A percentile compares a stretch with the other conserved stretches of the same genome.
phyloP scores from a whole-genome alignment of 176 grass and related monocot genomes.

The Carex parvula region DNA sequence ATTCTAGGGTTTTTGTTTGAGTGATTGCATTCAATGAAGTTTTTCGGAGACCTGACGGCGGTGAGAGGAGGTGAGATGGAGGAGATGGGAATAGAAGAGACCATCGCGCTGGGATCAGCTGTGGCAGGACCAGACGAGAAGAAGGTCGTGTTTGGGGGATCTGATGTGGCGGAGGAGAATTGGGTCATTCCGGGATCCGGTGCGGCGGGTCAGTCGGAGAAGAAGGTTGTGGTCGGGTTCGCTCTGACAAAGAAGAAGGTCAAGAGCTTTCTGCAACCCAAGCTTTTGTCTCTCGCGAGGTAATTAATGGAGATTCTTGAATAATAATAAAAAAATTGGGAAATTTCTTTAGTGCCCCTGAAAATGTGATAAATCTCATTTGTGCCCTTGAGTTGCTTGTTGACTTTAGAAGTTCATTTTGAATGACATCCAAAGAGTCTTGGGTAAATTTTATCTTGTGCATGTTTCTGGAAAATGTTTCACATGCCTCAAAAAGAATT shows the following conservation, averaged over 20 bases:
- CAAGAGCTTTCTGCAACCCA: constrained; percentile 93
- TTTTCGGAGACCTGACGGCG: constrained; percentile 40
- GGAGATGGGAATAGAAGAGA: constrained; percentile 26
- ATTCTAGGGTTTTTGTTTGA: constrained; percentile 24
- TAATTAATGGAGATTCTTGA: constrained; percentile 39
- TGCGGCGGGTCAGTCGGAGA: constrained; percentile 23
- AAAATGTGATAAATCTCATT: constrained; percentile 4
- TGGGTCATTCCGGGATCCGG: not conserved
- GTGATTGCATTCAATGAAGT: constrained; percentile 39
- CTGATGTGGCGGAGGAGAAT: constrained; percentile 27
- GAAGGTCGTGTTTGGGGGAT: constrained; percentile 27
- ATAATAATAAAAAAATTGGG: constrained; percentile 7
- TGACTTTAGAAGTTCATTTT: constrained; percentile 37
- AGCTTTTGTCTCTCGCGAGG: constrained; percentile 71
- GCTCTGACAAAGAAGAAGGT: constrained; percentile 97
- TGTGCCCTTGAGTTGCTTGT: constrained; percentile 12
- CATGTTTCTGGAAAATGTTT: constrained; percentile 5
- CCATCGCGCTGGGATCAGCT: constrained; percentile 29
- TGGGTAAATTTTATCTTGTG: not conserved
- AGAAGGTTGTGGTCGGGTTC: constrained; percentile 67
- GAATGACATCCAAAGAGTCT: constrained; percentile 9
- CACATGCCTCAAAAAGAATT: not conserved
- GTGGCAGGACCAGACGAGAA: constrained; percentile 5
- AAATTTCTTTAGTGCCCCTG: constrained; percentile 15
- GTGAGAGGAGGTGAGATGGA: constrained; percentile 24